Percentiles rank a stretch among this genome's conserved stretches.
phyloP scores from a whole-genome alignment of 495 filamentous ascomycete species.

The Hyphodiscus hymeniophilus region DNA sequence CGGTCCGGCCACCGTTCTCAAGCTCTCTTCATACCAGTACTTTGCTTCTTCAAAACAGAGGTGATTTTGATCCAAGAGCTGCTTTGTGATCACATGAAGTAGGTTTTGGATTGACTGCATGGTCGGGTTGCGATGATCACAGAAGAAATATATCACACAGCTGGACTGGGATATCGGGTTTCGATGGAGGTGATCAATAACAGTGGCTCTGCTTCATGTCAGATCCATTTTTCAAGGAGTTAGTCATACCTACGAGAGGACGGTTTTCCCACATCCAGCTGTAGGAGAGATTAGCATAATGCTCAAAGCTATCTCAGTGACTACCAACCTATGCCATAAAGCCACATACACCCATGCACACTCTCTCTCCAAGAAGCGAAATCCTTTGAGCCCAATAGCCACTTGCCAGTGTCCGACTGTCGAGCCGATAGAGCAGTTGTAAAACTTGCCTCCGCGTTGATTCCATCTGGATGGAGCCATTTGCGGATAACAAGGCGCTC shows the following conservation, averaged over 20 bases:
- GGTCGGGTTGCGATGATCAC: constrained; percentile 3
- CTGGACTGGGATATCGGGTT: neutral
- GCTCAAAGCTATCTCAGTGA: constrained; percentile 1
- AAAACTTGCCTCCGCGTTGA: constrained; percentile 9
- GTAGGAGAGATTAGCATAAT: constrained; percentile 7
- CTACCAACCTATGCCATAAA: constrained; percentile 20
- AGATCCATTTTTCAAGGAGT: neutral
- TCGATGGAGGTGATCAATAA: constrained; percentile 3
- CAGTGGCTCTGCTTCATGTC: neutral
- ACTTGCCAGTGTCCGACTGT: constrained; percentile 17
- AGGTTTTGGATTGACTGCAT: constrained; percentile 1
- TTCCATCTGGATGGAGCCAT: constrained; percentile 9
- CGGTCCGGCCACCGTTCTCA: neutral
- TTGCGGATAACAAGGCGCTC: neutral
- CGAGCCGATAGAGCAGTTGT: constrained; percentile 7
- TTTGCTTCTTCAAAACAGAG: constrained; percentile 1
- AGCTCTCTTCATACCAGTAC: neutral
- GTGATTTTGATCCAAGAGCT: constrained; percentile 8
- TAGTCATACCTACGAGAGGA: constrained; percentile 1
- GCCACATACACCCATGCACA: constrained; percentile 14
- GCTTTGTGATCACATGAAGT: neutral
- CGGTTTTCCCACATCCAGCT: constrained; percentile 15
- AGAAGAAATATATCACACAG: constrained; percentile 6
- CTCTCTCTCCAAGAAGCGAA: constrained; percentile 14
- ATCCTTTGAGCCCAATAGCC: constrained; percentile 9